Base-by-base conservation (phyloP, 306 rosid species). In the Quillaja saponaria region DNA sequence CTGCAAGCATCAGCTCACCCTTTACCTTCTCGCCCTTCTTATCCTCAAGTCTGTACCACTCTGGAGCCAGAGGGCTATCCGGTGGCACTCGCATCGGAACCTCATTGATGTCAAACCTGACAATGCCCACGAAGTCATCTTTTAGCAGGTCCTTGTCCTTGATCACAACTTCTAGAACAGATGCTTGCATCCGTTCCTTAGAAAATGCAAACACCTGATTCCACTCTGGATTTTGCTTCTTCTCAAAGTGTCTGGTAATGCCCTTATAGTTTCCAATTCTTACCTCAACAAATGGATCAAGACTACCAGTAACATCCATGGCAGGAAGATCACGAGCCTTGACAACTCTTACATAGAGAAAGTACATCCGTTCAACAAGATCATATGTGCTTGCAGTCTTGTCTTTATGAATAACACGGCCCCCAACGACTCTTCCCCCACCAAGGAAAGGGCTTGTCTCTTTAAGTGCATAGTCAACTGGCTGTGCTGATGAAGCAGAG, bases 391-490 rank as follows among this genome's bases (percentile, higher is more conserved):
- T 86, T 0, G 95, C 81, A 4, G 87, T 87, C 62, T 91, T 75
- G 12, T 89, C 95, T 63, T 80, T 66, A 0, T 78, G 91, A 41
- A 87, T 65, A 6, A 90, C 84, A 3, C 86, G 95, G 3, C 91
- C 97, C 1, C 95, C 96, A 4, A 88, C 87, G 41, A 91, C 96
- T 69, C 89, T 80, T 40, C 96, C 97, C 13, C 96, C 96, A 0
- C 97, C 97, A 1, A 91, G 95, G 60, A 72, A 86, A 11, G 97
- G 97, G 58, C 96, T 91, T 10, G 97, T 91, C 87, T 88, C 96
- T 68, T 88, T 91, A 1, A 91, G 82, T 5, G 95, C 85, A 61
- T 62, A 91, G 52, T 91, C 97, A 20, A 79, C 88, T 2, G 92
- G 92, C 49, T 90, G 97, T 3, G 75, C 59, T 0, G 92, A 79